These are phyloP conservation scores for Gracilaria gracilis DNA, from an alignment of 23 red algal species.

Conservation along the genomic window DNA sequence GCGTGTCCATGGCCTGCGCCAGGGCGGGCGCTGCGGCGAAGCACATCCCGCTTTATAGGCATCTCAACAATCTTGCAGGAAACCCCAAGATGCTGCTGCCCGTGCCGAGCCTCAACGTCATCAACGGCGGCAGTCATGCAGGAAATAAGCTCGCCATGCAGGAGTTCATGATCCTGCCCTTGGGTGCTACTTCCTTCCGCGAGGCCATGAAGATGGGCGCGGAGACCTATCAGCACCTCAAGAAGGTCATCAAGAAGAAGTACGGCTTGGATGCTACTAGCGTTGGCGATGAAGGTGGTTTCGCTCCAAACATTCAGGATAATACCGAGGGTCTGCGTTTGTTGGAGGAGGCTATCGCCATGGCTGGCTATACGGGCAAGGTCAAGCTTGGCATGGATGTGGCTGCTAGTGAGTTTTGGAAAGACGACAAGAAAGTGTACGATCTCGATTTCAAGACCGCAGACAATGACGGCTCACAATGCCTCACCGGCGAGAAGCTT, in stretches of 20 bases:
- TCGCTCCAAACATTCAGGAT: slow-evolving; percentile 91
- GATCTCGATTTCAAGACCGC: slow-evolving; percentile 96
- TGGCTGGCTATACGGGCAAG: slow-evolving; percentile 85
- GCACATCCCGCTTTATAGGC: slow-evolving; percentile 90
- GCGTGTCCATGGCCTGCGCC: slow-evolving; percentile 93
- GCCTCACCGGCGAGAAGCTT: slow-evolving; percentile 73
- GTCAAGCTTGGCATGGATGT: slow-evolving; percentile 92
- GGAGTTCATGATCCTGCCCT: slow-evolving; percentile 95
- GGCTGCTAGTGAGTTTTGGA: slow-evolving; percentile 92
- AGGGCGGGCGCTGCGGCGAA: slow-evolving; percentile 89
- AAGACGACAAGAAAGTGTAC: slow-evolving; percentile 67
- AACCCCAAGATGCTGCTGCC: slow-evolving; percentile 96
- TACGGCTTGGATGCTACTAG: slow-evolving; percentile 93
- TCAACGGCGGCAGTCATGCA: slow-evolving; percentile 92
- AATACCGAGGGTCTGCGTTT: slow-evolving; percentile 82
- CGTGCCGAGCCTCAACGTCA: slow-evolving; percentile 91
- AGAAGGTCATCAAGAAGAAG: slow-evolving; percentile 95
- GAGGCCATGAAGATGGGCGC: slow-evolving; percentile 96
- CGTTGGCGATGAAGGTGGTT: slow-evolving; percentile 97
- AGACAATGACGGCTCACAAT: slow-evolving; percentile 68
- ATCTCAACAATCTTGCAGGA: slow-evolving; percentile 93
- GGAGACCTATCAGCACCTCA: slow-evolving; percentile 93
- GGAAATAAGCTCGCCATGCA: slow-evolving; percentile 95
- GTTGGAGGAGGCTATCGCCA: slow-evolving; percentile 86
- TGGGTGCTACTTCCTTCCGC: slow-evolving; percentile 76